Conservation (phyloP, 179 eudicot species). For the Spinacia oleracea region DNA sequence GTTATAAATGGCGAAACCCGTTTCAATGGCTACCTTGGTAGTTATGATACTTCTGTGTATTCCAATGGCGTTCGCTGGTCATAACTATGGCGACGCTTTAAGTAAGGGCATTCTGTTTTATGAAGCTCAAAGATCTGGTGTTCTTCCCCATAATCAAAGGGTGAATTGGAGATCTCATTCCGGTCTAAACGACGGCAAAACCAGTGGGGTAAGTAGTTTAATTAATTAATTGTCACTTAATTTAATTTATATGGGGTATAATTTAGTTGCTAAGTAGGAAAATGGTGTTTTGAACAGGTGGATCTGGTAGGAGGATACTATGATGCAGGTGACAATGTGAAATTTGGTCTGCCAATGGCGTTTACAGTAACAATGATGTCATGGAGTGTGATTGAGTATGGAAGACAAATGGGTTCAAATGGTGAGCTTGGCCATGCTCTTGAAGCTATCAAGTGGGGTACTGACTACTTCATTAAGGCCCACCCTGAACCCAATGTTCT, state of each 20-base stretch:
- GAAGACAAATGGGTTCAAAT: constrained; percentile 55
- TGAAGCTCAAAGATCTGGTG: constrained; percentile 96
- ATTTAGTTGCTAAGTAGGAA: background rate
- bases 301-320: constrained; percentile 95
- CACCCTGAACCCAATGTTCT: constrained; percentile 81
- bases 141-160: constrained; percentile 71
- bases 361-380: constrained; percentile 88
- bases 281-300: constrained; percentile 45
- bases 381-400: constrained; percentile 88
- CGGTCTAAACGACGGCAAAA: constrained; percentile 79
- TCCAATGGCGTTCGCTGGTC: constrained; percentile 57
- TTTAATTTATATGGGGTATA: too few species aligned
- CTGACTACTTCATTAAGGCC: constrained; percentile 88
- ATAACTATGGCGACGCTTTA: constrained; percentile 78
- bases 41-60: constrained; percentile 24
- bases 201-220: constrained; percentile 54
- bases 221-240: background rate
- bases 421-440: constrained; percentile 80
- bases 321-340: constrained; percentile 98
- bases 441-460: constrained; percentile 88
- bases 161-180: constrained; percentile 90
- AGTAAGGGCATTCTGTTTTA: constrained; percentile 83
- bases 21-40: constrained; percentile 42
- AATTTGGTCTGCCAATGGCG: constrained; percentile 91
- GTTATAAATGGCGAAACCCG: constrained; percentile 37